phyloP scores from a whole-genome alignment of 495 filamentous ascomycete genomes.

The Usnea hakonensis region DNA sequence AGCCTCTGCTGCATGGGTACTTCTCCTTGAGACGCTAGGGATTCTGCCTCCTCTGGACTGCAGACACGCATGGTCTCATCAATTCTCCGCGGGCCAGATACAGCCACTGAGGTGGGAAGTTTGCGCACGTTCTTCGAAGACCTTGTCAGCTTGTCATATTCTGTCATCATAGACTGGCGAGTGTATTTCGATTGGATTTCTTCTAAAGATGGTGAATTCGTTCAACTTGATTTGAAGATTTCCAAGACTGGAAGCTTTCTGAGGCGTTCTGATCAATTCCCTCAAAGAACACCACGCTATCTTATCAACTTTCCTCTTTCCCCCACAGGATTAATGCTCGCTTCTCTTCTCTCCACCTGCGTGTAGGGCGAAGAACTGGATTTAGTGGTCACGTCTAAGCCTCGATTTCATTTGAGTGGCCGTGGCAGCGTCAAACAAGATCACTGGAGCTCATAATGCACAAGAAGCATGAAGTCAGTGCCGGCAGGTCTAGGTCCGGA shows the following conservation, averaged over 20 bases:
- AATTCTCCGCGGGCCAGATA: neutral
- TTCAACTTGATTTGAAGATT: neutral
- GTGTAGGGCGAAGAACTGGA: neutral
- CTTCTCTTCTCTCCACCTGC: neutral
- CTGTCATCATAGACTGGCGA: neutral
- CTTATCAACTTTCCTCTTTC: neutral
- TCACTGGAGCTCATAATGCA: neutral
- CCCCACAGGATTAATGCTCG: neutral
- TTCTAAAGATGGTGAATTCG: neutral
- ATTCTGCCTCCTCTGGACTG: slow-evolving; percentile 35
- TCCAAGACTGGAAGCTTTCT: neutral
- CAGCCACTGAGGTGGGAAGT: slow-evolving; percentile 1
- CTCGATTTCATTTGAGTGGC: neutral
- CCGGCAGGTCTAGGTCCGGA: neutral
- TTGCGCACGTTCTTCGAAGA: slow-evolving; percentile 6
- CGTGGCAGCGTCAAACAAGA: neutral
- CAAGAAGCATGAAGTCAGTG: neutral
- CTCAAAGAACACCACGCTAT: neutral
- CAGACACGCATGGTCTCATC: neutral
- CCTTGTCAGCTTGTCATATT: neutral
- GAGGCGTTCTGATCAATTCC: neutral
- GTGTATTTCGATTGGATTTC: neutral
- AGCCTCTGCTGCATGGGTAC: slow-evolving; percentile 17
- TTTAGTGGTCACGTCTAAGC: neutral
- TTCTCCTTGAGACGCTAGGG: slow-evolving; percentile 2